Conservation (phyloP, 2,329 filamentous ascomycete genomes). For the Aspergillus sp. region DNA sequence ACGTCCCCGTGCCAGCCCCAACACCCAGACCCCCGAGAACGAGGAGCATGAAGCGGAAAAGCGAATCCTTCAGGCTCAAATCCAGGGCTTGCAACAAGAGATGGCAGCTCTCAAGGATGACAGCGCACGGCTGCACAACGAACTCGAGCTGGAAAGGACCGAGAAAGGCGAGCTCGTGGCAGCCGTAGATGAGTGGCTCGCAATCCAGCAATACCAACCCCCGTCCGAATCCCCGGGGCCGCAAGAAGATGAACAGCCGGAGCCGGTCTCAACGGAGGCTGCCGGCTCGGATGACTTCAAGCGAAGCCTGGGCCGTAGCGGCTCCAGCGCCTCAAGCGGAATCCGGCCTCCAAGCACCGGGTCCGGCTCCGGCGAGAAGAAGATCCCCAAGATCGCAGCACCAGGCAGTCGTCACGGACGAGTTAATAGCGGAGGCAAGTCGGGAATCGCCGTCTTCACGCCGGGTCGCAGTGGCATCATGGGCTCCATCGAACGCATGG, state of each 20-base stretch:
- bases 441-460: constrained; percentile 37
- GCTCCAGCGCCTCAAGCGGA: constrained; percentile 30
- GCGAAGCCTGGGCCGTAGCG: constrained; percentile 26
- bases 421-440: constrained; percentile 38
- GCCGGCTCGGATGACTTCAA: constrained; percentile 18
- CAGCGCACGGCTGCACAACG: constrained; percentile 62
- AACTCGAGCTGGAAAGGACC: constrained; percentile 53
- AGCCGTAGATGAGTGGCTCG: constrained; percentile 47
- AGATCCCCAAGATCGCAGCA: constrained; percentile 33
- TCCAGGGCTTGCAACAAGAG: constrained; percentile 73
- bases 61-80: constrained; percentile 69
- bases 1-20: constrained; percentile 48
- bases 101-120: constrained; percentile 68
- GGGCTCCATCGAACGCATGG: constrained; percentile 87
- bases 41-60: constrained; percentile 67
- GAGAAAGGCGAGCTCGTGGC: constrained; percentile 51
- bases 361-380: constrained; percentile 25
- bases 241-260: constrained; percentile 9
- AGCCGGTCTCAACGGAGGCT: constrained; percentile 12
- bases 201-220: constrained; percentile 37
- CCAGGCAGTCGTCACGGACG: constrained; percentile 27
- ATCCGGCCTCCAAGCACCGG: constrained; percentile 31
- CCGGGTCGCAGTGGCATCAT: constrained; percentile 69
- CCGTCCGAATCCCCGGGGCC: constrained; percentile 2
- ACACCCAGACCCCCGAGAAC: constrained; percentile 44